Evolutionary conservation across 306 rosid species (phyloP), one percentile per base, ranked within the genome.

Genomic region (Quercus variabilis): DNA sequence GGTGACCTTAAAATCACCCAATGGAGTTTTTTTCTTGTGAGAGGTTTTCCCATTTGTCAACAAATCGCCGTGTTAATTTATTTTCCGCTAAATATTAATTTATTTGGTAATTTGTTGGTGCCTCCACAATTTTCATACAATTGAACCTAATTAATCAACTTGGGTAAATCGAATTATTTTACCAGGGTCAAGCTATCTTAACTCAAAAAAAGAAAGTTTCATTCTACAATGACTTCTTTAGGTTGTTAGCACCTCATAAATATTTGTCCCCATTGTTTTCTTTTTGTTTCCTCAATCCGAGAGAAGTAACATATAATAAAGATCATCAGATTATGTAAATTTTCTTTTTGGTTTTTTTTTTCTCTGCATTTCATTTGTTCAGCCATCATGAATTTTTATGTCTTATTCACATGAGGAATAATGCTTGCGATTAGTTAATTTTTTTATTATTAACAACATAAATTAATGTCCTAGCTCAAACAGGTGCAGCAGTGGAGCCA

Each of bases 401-500:
- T 68, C 65, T 78, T 79, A 6, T 74, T 74, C 51, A n/a, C 41
- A 43, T 62, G 51, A 65, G 23, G 62, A 33, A 35, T 12, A 33
- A 49, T 60, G 80, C 30, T 74, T 65, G 49, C 28, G 62, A 73
- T 81, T 58, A 30, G 6, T 54, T 70, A 71, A 60, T 41, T 41
- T 68, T 74, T 67, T 38, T 62, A 69, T 64, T 51, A 74, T 78
- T 81, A 69, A 69, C 69, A 83, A 65, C 63, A 15, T 18, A 33
- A 74, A 80, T 81, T 78, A 55, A 54, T 70, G 52, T 80, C 79
- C 81, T 67, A 71, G 52, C 75, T 79, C 74, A 78, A 88, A 71
- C 91, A 95, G 99, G 99, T 75, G 97, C 99, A 79, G 88, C 85
- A 54, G 90, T 95, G 74, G 98, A 92, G 82, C 92, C 98, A 28